Evolutionary conservation across 2,329 filamentous ascomycete genomes (phyloP), one percentile per base, ranked within the genome.

Genomic region (Dendrostoma leiphaemia): DNA sequence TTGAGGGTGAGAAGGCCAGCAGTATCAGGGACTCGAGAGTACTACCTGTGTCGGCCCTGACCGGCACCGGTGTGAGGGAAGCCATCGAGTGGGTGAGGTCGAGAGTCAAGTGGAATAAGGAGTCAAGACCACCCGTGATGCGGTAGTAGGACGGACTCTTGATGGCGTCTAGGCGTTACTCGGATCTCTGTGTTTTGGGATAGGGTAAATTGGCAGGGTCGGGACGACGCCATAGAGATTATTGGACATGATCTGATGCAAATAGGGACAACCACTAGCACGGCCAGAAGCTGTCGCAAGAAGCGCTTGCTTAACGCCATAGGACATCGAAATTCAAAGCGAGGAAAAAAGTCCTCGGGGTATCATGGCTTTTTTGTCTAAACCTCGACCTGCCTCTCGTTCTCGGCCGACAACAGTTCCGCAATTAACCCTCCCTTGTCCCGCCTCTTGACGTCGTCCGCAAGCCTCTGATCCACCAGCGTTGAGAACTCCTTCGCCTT

Each of bases 81-180:
- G 93, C 94, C 1, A 89, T 99, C n/a, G 94, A 97, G 67, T 99
- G 94, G 94, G 78, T 99, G 56, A 85, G 90, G 67, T 93, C 86
- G 62, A 80, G 94, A 58, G 91, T 97, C 26, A 91, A 90, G 71
- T 97, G 94, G 91, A 97, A 97, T 69, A 96, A 94, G 74, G 93
- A 97, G 71, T 87, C 85, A 4, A 81, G 94, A 58, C 92, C 93
- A 59, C 94, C 94, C 2, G 86, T 96, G 49, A 96, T 97, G 92
- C 82, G 91, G 74, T 97, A 78, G 82, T 57, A 7, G 7, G 26
- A 21, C 15, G 28, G 31, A 15, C 44, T 49, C 24, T 12, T 48
- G 26, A 45, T 52, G 49, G 43, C 31, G 47, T 57, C 23, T 29
- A 28, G 32, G 35, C 41, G 21, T 49, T 57, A 24, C 21, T 29